phyloP scores from a whole-genome alignment of 768 basidiomycete genomes.

The Daedaleopsis sinensis region DNA sequence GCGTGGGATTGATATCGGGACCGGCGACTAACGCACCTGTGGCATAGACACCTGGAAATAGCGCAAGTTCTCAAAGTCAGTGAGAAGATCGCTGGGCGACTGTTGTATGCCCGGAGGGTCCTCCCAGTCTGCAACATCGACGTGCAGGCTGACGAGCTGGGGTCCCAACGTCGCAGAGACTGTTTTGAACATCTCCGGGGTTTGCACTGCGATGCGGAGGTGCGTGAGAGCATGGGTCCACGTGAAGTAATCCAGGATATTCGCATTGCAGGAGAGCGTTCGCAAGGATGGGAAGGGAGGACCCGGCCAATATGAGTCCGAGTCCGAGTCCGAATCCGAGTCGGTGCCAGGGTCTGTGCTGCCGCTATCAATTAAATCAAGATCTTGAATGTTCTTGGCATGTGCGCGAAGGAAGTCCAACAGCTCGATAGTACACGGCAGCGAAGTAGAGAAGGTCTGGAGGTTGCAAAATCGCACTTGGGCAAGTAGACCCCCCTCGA shows the following conservation, averaged over 20 bases:
- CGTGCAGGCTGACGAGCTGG: background rate
- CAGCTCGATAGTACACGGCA: background rate
- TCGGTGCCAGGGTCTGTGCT: background rate
- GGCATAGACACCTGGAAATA: too few relatives aligned
- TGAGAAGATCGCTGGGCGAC: too few relatives aligned
- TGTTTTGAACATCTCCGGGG: background rate
- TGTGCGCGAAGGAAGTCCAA: background rate
- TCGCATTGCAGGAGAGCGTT: background rate
- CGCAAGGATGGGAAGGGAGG: background rate
- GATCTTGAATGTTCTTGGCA: background rate
- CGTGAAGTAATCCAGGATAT: background rate
- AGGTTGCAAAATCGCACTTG: background rate
- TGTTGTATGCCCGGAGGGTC: background rate
- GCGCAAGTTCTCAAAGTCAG: too few relatives aligned
- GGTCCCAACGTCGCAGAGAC: background rate
- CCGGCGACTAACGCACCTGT: too few relatives aligned
- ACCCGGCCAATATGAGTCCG: background rate
- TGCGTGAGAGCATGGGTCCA: background rate
- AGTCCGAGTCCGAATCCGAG: background rate
- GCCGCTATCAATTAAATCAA: background rate
- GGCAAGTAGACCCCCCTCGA: background rate
- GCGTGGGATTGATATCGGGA: too few relatives aligned
- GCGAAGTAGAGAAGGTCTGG: background rate
- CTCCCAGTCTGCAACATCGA: background rate
- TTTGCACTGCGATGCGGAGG: background rate